Evolutionary conservation across 257 asterid species (phyloP).

Genomic region (Cinchona pubescens): DNA sequence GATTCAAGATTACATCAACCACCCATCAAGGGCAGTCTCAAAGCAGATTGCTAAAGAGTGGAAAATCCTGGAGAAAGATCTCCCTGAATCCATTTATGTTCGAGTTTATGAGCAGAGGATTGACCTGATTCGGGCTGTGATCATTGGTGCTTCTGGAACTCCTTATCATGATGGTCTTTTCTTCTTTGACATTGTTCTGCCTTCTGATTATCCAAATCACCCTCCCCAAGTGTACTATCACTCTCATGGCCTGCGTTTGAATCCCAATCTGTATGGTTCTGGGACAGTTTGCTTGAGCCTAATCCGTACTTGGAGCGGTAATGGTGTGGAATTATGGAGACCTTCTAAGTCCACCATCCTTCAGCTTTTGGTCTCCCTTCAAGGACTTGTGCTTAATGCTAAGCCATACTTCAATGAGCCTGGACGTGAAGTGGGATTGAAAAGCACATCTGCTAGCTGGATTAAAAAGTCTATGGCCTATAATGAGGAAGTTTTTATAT

Average conservation of each 20-base stretch:
- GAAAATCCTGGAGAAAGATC: constrained; percentile 45
- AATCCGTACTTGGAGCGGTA: constrained; percentile 47
- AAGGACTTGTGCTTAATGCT: constrained; percentile 58
- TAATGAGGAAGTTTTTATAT: constrained; percentile 29
- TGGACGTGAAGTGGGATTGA: background rate
- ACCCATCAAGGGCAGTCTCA: constrained; percentile 12
- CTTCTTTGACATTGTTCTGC: constrained; percentile 60
- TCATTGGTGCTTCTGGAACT: constrained; percentile 49
- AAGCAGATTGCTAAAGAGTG: constrained; percentile 48
- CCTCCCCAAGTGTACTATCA: constrained; percentile 51
- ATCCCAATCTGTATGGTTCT: constrained; percentile 47
- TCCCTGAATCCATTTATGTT: constrained; percentile 58
- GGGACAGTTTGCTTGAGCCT: constrained; percentile 59
- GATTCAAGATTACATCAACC: constrained; percentile 5
- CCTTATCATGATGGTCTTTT: constrained; percentile 72
- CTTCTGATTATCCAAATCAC: constrained; percentile 42
- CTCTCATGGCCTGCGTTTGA: constrained; percentile 46
- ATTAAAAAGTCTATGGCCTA: constrained; percentile 24
- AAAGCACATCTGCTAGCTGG: background rate
- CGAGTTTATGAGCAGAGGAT: constrained; percentile 47
- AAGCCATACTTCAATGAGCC: constrained; percentile 62
- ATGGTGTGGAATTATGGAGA: constrained; percentile 35
- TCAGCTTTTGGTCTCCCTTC: constrained; percentile 57
- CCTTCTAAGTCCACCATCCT: constrained; percentile 40
- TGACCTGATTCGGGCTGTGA: constrained; percentile 62